Conservation (phyloP, 768 basidiomycete species). For the Zangia roseola region DNA sequence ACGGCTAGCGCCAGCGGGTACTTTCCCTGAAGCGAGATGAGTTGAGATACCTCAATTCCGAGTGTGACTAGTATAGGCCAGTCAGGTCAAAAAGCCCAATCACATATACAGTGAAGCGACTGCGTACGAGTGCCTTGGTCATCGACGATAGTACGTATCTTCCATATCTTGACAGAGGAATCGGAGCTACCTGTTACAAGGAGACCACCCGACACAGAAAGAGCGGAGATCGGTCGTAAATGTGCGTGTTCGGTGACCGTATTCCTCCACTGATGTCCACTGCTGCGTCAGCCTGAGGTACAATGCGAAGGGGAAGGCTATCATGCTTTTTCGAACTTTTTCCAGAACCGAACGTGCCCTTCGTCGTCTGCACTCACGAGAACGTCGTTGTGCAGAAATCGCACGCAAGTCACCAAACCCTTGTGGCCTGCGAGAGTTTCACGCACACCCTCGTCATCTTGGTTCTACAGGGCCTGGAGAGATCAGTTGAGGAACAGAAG, state of each 20-base stretch:
- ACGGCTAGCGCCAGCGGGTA: constrained; percentile 75
- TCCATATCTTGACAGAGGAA: constrained; percentile 75
- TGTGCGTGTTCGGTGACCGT: constrained; percentile 56
- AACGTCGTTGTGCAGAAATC: constrained; percentile 51
- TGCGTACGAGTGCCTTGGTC: constrained; percentile 31
- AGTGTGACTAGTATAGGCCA: constrained; percentile 33
- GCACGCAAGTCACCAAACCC: constrained; percentile 72
- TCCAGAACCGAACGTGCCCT: constrained; percentile 70
- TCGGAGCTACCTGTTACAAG: constrained; percentile 85
- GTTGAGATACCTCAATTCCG: constrained; percentile 50
- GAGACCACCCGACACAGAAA: constrained; percentile 49
- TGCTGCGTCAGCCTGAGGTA: constrained; percentile 14
- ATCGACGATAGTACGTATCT: constrained; percentile 59
- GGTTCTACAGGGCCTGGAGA: constrained; percentile 38
- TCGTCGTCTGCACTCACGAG: constrained; percentile 77
- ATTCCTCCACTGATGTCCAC: constrained; percentile 53
- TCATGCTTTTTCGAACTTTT: constrained; percentile 28
- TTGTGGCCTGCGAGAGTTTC: constrained; percentile 76
- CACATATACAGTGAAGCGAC: neutral
- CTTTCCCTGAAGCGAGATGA: constrained; percentile 60
- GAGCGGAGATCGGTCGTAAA: constrained; percentile 61
- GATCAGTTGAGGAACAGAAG: neutral
- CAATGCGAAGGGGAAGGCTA: neutral
- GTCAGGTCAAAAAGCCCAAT: constrained; percentile 6
- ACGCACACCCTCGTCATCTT: constrained; percentile 51